Percentiles rank a stretch among this genome's conserved stretches.
Conservation (phyloP, 805 yeast species). For the Candida hispaniensis region DNA sequence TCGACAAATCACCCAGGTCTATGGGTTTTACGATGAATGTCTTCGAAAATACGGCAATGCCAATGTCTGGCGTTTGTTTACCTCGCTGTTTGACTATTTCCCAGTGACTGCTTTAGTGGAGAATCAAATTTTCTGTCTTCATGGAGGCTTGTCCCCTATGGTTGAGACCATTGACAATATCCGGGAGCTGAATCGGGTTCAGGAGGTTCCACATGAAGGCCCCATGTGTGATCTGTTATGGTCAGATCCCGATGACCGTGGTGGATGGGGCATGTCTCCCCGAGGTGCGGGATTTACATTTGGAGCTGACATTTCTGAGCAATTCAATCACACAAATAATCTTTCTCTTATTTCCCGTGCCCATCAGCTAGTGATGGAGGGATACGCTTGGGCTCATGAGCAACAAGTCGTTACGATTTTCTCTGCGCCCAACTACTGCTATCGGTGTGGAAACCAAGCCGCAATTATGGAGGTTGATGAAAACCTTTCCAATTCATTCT, state of each 20-base stretch:
- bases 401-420: constrained; percentile 90
- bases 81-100: constrained; percentile 88
- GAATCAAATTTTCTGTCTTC: constrained; percentile 84
- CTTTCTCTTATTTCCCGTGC: constrained; percentile 85
- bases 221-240: constrained; percentile 95
- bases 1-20: constrained; percentile 92
- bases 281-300: constrained; percentile 99
- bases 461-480: constrained; percentile 98
- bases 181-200: constrained; percentile 83
- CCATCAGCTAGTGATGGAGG: constrained; percentile 97
- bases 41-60: constrained; percentile 89
- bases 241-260: constrained; percentile 96
- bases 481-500: constrained; percentile 66
- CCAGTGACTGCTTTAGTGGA: constrained; percentile 94
- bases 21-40: constrained; percentile 95
- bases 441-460: constrained; percentile 96
- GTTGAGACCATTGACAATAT: constrained; percentile 92
- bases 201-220: constrained; percentile 97
- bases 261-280: constrained; percentile 97
- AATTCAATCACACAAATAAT: constrained; percentile 88
- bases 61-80: constrained; percentile 86
- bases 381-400: constrained; percentile 90
- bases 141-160: constrained; percentile 97
- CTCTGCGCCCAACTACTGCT: constrained; percentile 93
- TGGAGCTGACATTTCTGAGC: constrained; percentile 94